These are phyloP conservation scores for Rubus parviflorus DNA, from an alignment of 306 rosid genomes.

Conservation along the genomic window DNA sequence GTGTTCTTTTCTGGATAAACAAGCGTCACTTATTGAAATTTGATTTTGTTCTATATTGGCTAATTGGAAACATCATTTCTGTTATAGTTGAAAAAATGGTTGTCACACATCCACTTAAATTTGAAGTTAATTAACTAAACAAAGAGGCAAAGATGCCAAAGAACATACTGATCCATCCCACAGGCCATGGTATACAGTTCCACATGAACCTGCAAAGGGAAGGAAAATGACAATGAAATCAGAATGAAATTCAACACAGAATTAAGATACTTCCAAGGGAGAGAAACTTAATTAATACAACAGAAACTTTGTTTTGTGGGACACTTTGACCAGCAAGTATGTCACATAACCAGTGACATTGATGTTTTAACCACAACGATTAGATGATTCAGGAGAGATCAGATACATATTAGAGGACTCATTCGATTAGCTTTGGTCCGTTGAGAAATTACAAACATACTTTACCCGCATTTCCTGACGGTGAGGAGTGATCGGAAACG, in stretches of 20 bases:
- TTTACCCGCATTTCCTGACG: too few species aligned
- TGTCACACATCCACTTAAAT: slow-evolving; percentile 16
- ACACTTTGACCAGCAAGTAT: background rate
- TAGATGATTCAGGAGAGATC: slow-evolving; percentile 6
- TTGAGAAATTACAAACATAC: background rate
- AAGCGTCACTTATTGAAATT: background rate
- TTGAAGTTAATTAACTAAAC: slow-evolving; percentile 29
- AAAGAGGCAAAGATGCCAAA: slow-evolving; percentile 52
- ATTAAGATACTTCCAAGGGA: background rate
- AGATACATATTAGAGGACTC: background rate
- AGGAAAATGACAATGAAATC: slow-evolving; percentile 25
- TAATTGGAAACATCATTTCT: background rate
- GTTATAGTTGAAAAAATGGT: background rate
- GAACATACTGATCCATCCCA: slow-evolving; percentile 98
- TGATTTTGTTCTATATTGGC: background rate
- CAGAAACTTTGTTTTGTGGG: background rate
- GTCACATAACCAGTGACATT: background rate
- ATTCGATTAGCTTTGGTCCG: background rate
- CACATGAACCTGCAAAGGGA: slow-evolving; percentile 82
- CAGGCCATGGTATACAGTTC: slow-evolving; percentile 95
- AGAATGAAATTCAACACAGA: slow-evolving; percentile 3
- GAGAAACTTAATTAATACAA: background rate
- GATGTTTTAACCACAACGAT: background rate
- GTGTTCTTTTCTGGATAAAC: background rate
- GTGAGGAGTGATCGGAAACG: too few species aligned